A percentile compares a stretch with the other conserved stretches of the same genome.
Conservation (phyloP, 2,329 filamentous ascomycete species). For the Zalaria obscura region DNA sequence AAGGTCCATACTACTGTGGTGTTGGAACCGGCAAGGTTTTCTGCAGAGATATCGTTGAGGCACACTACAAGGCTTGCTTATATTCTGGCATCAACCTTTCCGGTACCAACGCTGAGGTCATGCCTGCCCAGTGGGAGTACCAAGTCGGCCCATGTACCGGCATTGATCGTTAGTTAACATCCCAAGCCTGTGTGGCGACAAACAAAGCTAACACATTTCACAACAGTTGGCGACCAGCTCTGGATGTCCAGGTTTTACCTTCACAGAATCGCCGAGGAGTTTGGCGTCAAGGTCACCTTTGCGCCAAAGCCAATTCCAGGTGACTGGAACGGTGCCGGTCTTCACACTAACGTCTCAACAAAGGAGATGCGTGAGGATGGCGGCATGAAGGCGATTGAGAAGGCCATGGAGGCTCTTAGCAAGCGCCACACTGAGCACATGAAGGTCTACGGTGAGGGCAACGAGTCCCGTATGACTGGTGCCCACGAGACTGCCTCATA, state of each 20-base stretch:
- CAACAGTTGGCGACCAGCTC: conserved; percentile 78
- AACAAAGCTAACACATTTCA: conserved; percentile 11
- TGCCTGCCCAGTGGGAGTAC: conserved; percentile 97
- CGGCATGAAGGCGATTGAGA: conserved; percentile 89
- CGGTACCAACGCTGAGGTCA: conserved; percentile 97
- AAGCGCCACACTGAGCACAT: conserved; percentile 46
- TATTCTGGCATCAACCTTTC: conserved; percentile 88
- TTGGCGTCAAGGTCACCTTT: conserved; percentile 89
- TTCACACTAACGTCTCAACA: conserved; percentile 89
- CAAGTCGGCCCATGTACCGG: conserved; percentile 84
- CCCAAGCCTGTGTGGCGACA: neutral
- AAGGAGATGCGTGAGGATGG: conserved; percentile 78
- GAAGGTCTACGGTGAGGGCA: conserved; percentile 88
- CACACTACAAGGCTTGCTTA: conserved; percentile 81
- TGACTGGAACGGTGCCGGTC: conserved; percentile 93
- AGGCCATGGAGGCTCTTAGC: conserved; percentile 46
- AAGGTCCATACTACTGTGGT: conserved; percentile 96
- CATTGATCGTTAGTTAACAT: conserved; percentile 53
- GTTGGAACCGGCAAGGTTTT: conserved; percentile 94
- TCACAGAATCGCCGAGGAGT: conserved; percentile 86
- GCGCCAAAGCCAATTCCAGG: conserved; percentile 91
- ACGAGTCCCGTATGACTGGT: conserved; percentile 86
- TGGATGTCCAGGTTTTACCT: conserved; percentile 88
- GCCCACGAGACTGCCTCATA: conserved; percentile 88
- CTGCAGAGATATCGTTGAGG: conserved; percentile 94